Base-by-base conservation (phyloP, 805 yeast genomes). In the Zygosaccharomyces rouxii region DNA sequence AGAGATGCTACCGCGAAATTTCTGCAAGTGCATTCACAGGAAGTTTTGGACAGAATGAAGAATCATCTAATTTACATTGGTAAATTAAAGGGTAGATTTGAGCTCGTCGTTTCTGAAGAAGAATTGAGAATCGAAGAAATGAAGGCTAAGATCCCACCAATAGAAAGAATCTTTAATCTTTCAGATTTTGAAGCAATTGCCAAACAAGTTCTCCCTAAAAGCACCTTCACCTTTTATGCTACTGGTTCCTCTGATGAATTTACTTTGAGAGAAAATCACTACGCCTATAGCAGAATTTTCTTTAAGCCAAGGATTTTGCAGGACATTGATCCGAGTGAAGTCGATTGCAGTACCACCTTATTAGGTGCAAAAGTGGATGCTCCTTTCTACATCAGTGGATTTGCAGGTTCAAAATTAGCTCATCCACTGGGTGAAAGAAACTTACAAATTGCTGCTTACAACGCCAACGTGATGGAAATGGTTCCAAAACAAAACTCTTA, bases 1-100 rank as follows among this genome's bases (percentile, higher is more conserved):
- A 71, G 72, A 44, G 97, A 89, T 61, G 95, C 95, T 1, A 87
- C 96, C 2, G 69, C 63, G 14, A 69, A 64, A 48, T 69, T 69
- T 46, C 47, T 66, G 41, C 67, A 68, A 14, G 65, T 68, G 33
- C 72, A 69, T 46, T 68, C 72, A 2, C 57, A 59, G 21, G 53
- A 48, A 6, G 47, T 47, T 7, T 38, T 55, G 21, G 54, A 55
- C 5, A 53, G 38, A 39, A 53, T 55, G 57, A 51, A 52, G 21
- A 48, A 42, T 5, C 39, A 53, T 16, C 42, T 55, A 13, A 31
- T 48, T 2, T 50, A 46, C 33, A 29, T 55, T 37, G 59, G 59
- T 5, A 52, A 55, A 23, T 29, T 55, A 29, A 50, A 50, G 23
- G 59, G 57, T 10, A 31, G 28, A 5, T 50, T 54, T 25, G 46